These are phyloP conservation scores for Rhinocladiella mackenziei DNA, from an alignment of 2,329 filamentous ascomycete species.

Conservation along the genomic window DNA sequence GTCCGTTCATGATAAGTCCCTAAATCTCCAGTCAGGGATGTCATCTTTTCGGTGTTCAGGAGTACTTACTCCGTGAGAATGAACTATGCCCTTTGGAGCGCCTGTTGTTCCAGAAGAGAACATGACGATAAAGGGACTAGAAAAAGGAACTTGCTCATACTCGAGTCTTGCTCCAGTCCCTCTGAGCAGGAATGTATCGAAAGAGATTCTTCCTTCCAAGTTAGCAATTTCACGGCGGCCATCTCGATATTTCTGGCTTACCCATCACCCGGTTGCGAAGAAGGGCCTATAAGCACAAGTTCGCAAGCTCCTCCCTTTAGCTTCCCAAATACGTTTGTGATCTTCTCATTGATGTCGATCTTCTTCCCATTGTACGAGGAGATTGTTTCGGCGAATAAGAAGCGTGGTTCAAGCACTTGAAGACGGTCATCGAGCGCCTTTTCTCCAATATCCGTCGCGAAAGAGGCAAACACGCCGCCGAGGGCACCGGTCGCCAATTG, in stretches of 20 bases:
- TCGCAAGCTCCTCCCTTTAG: not conserved
- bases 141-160: constrained; percentile 62
- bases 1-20: constrained; percentile 36
- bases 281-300: too few relatives aligned
- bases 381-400: constrained; percentile 74
- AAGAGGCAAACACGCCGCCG: constrained; percentile 44
- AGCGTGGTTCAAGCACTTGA: constrained; percentile 68
- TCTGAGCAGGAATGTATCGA: not conserved
- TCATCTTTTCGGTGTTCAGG: too few relatives aligned
- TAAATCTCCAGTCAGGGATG: too few relatives aligned
- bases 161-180: constrained; percentile 2
- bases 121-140: constrained; percentile 63
- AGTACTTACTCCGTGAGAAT: constrained; percentile 55
- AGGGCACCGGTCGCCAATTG: constrained; percentile 41
- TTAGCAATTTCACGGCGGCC: too few relatives aligned
- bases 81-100: constrained; percentile 74
- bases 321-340: constrained; percentile 37
- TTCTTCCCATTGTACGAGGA: constrained; percentile 74
- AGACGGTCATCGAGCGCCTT: constrained; percentile 54
- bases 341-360: constrained; percentile 67
- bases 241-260: too few relatives aligned
- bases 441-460: constrained; percentile 42
- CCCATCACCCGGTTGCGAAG: too few relatives aligned
- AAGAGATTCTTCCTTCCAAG: too few relatives aligned
- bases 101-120: constrained; percentile 42